These are phyloP conservation scores for Spizellomyces sp. DNA, from an alignment of 192 early-diverging fungal genomes.

Conservation along the genomic window DNA sequence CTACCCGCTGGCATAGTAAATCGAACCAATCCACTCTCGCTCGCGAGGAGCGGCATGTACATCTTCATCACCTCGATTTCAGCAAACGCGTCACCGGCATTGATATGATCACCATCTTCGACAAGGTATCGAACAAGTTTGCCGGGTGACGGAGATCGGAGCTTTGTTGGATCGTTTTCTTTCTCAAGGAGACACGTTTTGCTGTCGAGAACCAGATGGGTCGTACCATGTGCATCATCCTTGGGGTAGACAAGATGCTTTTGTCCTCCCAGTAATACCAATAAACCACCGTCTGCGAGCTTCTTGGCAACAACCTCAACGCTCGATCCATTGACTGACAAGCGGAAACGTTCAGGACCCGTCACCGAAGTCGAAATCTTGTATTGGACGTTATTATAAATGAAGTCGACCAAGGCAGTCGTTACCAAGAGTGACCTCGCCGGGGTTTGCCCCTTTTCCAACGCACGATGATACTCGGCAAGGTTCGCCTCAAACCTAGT, in stretches of 20 bases:
- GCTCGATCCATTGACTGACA: conserved; percentile 81
- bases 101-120: conserved; percentile 91
- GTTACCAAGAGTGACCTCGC: conserved; percentile 73
- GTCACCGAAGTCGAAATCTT: conserved; percentile 81
- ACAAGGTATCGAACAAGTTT: conserved; percentile 93
- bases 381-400: conserved; percentile 90
- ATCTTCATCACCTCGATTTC: conserved; percentile 99
- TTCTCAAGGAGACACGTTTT: conserved; percentile 93
- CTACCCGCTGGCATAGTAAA: conserved; percentile 87
- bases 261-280: conserved; percentile 88
- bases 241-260: conserved; percentile 90
- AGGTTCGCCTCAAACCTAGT: conserved; percentile 61
- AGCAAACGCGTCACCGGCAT: conserved; percentile 87
- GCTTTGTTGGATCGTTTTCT: conserved; percentile 95
- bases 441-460: conserved; percentile 94
- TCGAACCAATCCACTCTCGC: conserved; percentile 87
- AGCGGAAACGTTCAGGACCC: conserved; percentile 76
- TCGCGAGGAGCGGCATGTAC: conserved; percentile 97
- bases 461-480: conserved; percentile 74
- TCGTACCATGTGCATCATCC: conserved; percentile 81
- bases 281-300: conserved; percentile 88
- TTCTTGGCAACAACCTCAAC: conserved; percentile 82
- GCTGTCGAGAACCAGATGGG: conserved; percentile 86
- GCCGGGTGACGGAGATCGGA: conserved; percentile 93
- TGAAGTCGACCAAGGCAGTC: conserved; percentile 83